Base-by-base conservation (phyloP, 1,139 yeast genomes). In the Entelexis sorbosivorans region DNA sequence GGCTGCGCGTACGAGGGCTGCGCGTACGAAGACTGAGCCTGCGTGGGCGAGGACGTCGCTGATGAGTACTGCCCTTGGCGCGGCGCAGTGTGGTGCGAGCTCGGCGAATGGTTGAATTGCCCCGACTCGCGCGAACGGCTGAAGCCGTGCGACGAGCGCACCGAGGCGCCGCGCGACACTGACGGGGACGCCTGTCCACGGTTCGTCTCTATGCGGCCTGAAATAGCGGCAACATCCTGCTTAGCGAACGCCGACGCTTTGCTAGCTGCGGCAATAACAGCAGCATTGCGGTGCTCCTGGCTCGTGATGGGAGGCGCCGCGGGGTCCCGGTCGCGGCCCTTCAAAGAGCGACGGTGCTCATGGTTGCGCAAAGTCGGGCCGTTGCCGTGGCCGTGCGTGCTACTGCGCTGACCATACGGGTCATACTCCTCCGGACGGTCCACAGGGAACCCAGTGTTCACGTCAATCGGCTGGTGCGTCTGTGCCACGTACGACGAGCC, bases 171-270 rank as follows among this genome's bases (percentile, higher is more conserved):
- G 10, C 45, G 45, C 17, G 45, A 42, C 4, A 42, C 20, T 8
- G 29, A 9, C 8, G 45, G 45, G 3, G 45, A 42, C n/a, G 38
- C 9, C 16, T 40, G 44, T 11, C 43, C 44, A 14, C 44, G 44
- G 16, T 28, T 17, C 14, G 44, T 29, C 20, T 40, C 44, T 5
- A 40, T 14, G 29, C 45, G 56, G 38, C 44, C 36, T 24, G 53
- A 32, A n/a, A 54, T 49, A 14, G 55, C 49, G 16, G 58, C 56
- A n/a, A 57, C 58, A 35, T 52, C 57, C 50, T 47, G 55, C 49
- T 47, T 51, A n/a, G 53, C 58, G 17, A 43, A 54, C 4, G 56
- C 58, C 16, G 58, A 52, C 2, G 60, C 58, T 36, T 49, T 52
- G 16, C 54, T 47, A 1, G 56, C 55, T 9, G 56, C 58, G 11